phyloP scores from a whole-genome alignment of 345 rosid genomes.

The Sonneratia alba region DNA sequence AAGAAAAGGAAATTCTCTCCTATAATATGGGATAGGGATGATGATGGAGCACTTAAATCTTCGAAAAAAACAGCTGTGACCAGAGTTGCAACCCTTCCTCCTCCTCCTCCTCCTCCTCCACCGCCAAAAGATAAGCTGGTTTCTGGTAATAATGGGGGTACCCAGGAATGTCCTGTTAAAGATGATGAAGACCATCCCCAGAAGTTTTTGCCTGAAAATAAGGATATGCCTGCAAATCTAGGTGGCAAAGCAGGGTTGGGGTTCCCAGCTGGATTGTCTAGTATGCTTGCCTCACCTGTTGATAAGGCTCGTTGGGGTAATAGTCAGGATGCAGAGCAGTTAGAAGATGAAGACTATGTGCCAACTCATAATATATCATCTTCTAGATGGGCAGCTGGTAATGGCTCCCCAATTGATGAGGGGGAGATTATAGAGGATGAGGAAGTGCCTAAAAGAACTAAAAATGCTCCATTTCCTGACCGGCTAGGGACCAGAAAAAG shows the following conservation, averaged over 20 bases:
- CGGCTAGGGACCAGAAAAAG: conserved; percentile 25
- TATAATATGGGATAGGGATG: conserved; percentile 93
- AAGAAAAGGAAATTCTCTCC: conserved; percentile 95
- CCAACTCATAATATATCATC: conserved; percentile 81
- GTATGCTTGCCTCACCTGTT: conserved; percentile 18
- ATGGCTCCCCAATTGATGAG: conserved; percentile 78
- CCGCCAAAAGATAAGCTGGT: conserved; percentile 35
- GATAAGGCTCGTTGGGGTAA: conserved; percentile 29
- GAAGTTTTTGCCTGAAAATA: conserved; percentile 22
- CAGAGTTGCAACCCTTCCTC: conserved; percentile 33
- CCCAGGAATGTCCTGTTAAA: conserved; percentile 31
- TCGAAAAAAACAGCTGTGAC: conserved; percentile 30
- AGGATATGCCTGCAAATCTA: conserved; percentile 20
- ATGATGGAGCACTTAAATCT: conserved; percentile 29
- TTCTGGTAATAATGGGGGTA: conserved; percentile 28
- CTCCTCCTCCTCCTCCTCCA: conserved; percentile 33
- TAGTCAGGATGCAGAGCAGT: conserved; percentile 30
- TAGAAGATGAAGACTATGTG: conserved; percentile 66
- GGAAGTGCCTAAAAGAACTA: conserved; percentile 55
- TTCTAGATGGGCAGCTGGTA: conserved; percentile 93
- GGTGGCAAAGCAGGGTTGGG: conserved; percentile 14
- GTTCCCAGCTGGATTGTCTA: conserved; percentile 27
- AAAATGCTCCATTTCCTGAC: conserved; percentile 32
- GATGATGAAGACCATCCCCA: conserved; percentile 16
- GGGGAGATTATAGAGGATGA: conserved; percentile 74